Conservation (phyloP, 2,329 filamentous ascomycete species). For the Zymoseptoria tritici region DNA sequence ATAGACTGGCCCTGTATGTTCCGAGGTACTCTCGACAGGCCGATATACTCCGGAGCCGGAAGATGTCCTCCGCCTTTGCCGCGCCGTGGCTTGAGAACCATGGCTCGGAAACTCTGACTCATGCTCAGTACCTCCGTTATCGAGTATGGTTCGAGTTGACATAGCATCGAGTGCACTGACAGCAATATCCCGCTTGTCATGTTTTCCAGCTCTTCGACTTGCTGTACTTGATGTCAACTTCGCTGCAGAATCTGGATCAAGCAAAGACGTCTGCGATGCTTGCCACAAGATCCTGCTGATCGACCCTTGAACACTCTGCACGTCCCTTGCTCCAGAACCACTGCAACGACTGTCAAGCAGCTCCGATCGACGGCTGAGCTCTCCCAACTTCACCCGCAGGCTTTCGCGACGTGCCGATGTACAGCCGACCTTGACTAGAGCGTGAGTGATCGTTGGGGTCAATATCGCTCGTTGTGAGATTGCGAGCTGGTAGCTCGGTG, state of each 20-base stretch:
- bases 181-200: not conserved
- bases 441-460: conserved; percentile 33
- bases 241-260: not conserved
- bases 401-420: conserved; percentile 4
- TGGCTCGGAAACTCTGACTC: not conserved
- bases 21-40: not conserved
- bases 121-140: not conserved
- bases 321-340: not conserved
- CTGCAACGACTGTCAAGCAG: not conserved
- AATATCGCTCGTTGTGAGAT: conserved; percentile 26
- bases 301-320: not conserved
- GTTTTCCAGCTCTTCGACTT: not conserved
- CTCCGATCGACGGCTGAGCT: conserved; percentile 5
- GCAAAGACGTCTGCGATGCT: not conserved
- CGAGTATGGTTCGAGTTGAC: not conserved
- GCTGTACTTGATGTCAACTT: not conserved
- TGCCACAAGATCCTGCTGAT: conserved; percentile 3
- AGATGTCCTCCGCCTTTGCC: not conserved
- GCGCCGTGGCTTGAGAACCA: not conserved
- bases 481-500: conserved; percentile 31
- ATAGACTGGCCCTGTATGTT: not conserved
- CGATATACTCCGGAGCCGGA: not conserved
- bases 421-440: conserved; percentile 15
- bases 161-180: not conserved
- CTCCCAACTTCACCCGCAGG: conserved; percentile 10